These are phyloP conservation scores for Arabis alpina DNA, from an alignment of 345 rosid genomes.

Conservation along the genomic window DNA sequence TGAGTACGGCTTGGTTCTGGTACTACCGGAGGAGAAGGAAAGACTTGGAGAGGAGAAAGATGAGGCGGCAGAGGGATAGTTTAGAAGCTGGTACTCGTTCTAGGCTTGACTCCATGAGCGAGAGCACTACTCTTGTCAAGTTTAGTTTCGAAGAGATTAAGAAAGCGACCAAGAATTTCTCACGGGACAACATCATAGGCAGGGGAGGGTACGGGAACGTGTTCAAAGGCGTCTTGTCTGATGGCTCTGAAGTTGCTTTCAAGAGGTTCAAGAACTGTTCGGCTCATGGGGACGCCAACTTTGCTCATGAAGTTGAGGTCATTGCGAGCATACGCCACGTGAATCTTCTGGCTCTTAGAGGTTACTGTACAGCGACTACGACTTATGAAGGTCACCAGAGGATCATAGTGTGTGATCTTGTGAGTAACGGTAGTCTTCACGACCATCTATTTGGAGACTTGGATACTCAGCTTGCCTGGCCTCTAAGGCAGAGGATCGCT, in stretches of 20 bases:
- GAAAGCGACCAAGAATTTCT: constrained; percentile 74
- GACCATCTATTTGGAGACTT: constrained; percentile 74
- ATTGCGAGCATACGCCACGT: constrained; percentile 90
- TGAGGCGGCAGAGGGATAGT: constrained; percentile 32
- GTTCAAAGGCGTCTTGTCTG: constrained; percentile 63
- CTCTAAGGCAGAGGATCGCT: constrained; percentile 75
- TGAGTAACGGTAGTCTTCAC: constrained; percentile 79
- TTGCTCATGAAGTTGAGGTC: constrained; percentile 84
- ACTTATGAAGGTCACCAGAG: constrained; percentile 90
- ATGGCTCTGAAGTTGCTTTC: constrained; percentile 82
- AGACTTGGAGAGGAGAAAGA: constrained; percentile 41
- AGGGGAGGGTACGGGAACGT: constrained; percentile 94
- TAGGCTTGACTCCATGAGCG: constrained; percentile 60
- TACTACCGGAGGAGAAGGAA: constrained; percentile 46
- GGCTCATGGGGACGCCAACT: constrained; percentile 70
- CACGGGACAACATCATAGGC: constrained; percentile 73
- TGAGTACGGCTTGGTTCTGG: constrained; percentile 52
- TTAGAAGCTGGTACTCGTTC: constrained; percentile 47
- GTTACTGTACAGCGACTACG: constrained; percentile 86
- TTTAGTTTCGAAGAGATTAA: constrained; percentile 76
- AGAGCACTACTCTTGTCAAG: constrained; percentile 70
- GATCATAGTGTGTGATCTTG: constrained; percentile 84
- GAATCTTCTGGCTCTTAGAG: constrained; percentile 78
- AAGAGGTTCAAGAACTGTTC: constrained; percentile 94
- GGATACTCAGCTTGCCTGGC: constrained; percentile 69